Conservation (phyloP, 257 asterid species). For the Prunella vulgaris region DNA sequence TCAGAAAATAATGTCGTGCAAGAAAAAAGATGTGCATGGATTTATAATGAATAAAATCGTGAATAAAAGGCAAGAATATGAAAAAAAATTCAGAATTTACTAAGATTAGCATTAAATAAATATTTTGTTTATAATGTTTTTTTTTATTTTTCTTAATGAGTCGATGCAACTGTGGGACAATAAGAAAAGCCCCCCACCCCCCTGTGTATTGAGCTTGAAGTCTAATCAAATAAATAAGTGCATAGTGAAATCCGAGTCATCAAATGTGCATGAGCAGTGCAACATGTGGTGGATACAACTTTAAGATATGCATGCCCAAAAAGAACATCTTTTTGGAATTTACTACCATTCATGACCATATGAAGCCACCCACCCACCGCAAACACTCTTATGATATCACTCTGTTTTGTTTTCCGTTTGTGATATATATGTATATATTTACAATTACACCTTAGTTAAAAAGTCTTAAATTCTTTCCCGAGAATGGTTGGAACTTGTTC, state of each 20-base stretch:
- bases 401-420: too few species aligned
- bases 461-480: neutral
- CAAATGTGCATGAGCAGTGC: constrained; percentile 9
- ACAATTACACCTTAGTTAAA: too few species aligned
- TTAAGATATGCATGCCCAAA: constrained; percentile 1
- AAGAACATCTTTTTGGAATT: constrained; percentile 25
- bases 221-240: neutral
- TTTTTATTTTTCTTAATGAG: too few species aligned
- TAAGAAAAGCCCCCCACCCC: too few species aligned
- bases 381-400: too few species aligned
- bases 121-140: too few species aligned
- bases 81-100: neutral
- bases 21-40: neutral
- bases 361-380: too few species aligned
- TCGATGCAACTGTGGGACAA: too few species aligned
- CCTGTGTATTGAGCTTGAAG: too few species aligned
- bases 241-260: constrained; percentile 19
- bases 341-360: neutral
- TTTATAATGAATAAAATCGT: neutral
- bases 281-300: constrained; percentile 21
- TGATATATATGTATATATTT: too few species aligned
- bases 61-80: neutral
- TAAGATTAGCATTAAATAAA: too few species aligned
- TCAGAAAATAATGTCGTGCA: neutral
- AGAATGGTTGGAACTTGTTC: constrained; percentile 19